These are phyloP conservation scores for Fragilaria crotonensis DNA, from an alignment of 108 stramenopile genomes.

Conservation along the genomic window DNA sequence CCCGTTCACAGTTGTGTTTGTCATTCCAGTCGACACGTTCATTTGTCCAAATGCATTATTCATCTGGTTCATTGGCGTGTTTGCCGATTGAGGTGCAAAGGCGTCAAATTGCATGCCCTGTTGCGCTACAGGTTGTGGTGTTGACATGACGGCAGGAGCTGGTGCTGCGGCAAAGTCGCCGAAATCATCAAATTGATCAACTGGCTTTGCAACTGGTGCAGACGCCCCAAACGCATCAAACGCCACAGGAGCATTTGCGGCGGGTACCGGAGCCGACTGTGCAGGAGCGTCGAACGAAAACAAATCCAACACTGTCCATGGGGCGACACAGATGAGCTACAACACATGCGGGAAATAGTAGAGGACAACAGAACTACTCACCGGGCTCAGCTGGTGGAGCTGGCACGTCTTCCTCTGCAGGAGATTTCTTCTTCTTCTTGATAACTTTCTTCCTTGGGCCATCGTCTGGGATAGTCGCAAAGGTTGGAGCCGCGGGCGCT, in stretches of 20 bases:
- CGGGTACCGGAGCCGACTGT: slow-evolving; percentile 21
- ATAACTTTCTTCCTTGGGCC: slow-evolving; percentile 42
- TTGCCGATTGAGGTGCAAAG: not conserved
- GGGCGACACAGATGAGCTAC: not conserved
- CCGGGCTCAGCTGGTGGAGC: slow-evolving; percentile 34
- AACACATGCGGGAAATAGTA: not conserved
- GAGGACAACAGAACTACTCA: slow-evolving; percentile 14
- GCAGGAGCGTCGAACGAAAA: slow-evolving; percentile 51
- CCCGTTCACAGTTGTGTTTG: slow-evolving; percentile 1
- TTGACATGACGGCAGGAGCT: slow-evolving; percentile 1
- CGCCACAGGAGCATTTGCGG: slow-evolving; percentile 14
- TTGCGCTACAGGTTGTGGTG: not conserved
- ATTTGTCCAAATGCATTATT: slow-evolving; percentile 32
- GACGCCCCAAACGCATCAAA: slow-evolving; percentile 50
- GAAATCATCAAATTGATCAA: slow-evolving; percentile 13
- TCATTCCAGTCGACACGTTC: slow-evolving; percentile 20
- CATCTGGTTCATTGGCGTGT: slow-evolving; percentile 18
- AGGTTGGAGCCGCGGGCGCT: slow-evolving; percentile 33
- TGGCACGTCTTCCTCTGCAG: slow-evolving; percentile 17
- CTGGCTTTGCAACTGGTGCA: slow-evolving; percentile 3
- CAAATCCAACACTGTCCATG: slow-evolving; percentile 49
- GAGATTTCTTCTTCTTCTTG: slow-evolving; percentile 61
- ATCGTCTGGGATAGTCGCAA: slow-evolving; percentile 58
- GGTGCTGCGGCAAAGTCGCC: slow-evolving; percentile 26
- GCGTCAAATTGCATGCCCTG: not conserved